Evolutionary conservation across 2,329 filamentous ascomycete species (phyloP).

Genomic region (Lasiodiplodia sp.): DNA sequence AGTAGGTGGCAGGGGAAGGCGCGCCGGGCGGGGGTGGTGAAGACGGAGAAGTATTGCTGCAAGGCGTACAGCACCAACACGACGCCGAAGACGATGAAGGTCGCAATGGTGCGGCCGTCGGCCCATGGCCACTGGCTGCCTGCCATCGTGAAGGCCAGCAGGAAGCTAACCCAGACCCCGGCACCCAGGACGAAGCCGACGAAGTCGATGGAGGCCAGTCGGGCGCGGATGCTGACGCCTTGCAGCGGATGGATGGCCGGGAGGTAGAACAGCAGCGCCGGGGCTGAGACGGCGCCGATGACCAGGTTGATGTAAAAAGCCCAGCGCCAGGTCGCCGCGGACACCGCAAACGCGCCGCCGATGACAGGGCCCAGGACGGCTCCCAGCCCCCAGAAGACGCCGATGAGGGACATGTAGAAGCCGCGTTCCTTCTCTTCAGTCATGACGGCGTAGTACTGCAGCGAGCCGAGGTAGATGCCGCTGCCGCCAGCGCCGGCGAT

Average conservation of each 20-base stretch:
- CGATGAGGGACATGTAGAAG: slow-evolving; percentile 44
- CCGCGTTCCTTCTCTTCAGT: slow-evolving; percentile 37
- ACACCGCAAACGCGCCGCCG: slow-evolving; percentile 42
- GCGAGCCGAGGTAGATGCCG: slow-evolving; percentile 44
- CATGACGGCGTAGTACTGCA: slow-evolving; percentile 34
- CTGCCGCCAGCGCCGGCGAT: slow-evolving; percentile 44
- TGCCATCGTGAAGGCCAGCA: slow-evolving; percentile 61
- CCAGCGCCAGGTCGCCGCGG: slow-evolving; percentile 55
- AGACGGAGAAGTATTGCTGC: not conserved
- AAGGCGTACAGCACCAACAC: slow-evolving; percentile 51
- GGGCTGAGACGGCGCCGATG: not conserved
- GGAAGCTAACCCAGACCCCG: slow-evolving; percentile 49
- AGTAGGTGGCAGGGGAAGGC: not conserved
- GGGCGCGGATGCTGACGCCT: not conserved
- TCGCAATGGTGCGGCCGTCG: slow-evolving; percentile 52
- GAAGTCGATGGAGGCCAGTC: not conserved
- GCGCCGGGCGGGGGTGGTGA: not conserved
- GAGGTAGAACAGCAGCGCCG: not conserved
- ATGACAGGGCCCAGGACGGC: slow-evolving; percentile 49
- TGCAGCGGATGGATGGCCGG: slow-evolving; percentile 27
- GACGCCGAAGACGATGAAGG: slow-evolving; percentile 56
- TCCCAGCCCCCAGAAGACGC: slow-evolving; percentile 47
- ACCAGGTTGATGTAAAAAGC: slow-evolving; percentile 27
- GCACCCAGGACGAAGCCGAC: slow-evolving; percentile 45
- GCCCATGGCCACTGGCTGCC: slow-evolving; percentile 59